phyloP scores from a whole-genome alignment of 495 filamentous ascomycete genomes.

The Podospora conica region DNA sequence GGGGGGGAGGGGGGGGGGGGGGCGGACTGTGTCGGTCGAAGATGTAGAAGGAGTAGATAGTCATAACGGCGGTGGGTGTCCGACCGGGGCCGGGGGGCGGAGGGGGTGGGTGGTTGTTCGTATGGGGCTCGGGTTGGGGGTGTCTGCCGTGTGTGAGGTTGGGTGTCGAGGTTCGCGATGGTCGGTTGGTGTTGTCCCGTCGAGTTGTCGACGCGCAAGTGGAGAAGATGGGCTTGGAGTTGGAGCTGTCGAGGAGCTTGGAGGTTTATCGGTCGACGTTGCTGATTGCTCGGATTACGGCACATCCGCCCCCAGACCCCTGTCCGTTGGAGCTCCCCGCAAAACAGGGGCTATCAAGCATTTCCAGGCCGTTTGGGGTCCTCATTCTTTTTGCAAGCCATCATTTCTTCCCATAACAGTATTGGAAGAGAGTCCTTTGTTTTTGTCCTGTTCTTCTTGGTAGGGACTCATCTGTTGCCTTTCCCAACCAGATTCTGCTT shows the following conservation, averaged over 20 bases:
- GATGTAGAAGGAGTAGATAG: constrained; percentile 96
- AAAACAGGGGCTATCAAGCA: too few relatives aligned
- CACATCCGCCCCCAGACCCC: background rate
- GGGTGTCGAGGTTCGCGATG: background rate
- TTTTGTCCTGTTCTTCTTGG: background rate
- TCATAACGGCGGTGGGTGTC: constrained; percentile 49
- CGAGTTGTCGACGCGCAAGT: background rate
- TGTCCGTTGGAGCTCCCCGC: background rate
- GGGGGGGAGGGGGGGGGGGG: background rate
- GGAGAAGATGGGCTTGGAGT: background rate
- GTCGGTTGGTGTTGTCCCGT: background rate
- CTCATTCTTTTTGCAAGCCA: background rate
- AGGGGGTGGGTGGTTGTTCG: background rate
- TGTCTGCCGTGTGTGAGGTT: background rate
- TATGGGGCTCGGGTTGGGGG: background rate
- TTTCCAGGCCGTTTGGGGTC: background rate
- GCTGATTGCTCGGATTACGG: background rate
- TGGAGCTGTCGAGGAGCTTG: background rate
- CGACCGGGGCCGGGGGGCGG: background rate
- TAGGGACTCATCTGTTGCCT: too few relatives aligned
- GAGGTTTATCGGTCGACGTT: background rate
- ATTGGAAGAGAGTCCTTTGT: background rate
- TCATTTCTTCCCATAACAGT: background rate
- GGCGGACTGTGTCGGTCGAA: constrained; percentile 92
- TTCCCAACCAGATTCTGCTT: too few relatives aligned